Percentiles rank a stretch among this genome's conserved stretches.
Conservation (phyloP, 208 protist genomes). For the Crithidia brevicula region DNA sequence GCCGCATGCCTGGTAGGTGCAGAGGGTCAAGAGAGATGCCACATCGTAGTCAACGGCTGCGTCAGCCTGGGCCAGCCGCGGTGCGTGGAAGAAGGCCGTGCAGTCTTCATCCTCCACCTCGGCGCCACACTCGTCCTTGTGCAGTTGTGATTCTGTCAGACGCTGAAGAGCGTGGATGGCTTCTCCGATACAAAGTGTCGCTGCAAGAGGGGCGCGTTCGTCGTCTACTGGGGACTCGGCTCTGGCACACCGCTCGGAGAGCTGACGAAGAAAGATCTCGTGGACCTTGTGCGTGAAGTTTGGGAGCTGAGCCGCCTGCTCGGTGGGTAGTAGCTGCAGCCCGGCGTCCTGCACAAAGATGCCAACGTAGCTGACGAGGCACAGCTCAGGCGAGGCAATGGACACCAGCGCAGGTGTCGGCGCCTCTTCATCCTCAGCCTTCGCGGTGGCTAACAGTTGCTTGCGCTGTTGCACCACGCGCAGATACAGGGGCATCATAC, state of each 20-base stretch:
- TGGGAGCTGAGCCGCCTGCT: slow-evolving; percentile 24
- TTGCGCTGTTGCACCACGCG: slow-evolving; percentile 12
- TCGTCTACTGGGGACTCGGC: too few species aligned
- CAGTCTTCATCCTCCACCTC: slow-evolving; percentile 25
- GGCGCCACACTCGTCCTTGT: slow-evolving; percentile 1
- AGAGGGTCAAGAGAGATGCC: slow-evolving; percentile 16
- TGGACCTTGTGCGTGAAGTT: slow-evolving; percentile 11
- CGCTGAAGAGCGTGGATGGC: slow-evolving; percentile 5
- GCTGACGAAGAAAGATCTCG: slow-evolving; percentile 3
- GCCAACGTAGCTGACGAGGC: slow-evolving; percentile 31
- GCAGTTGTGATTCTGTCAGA: slow-evolving; percentile 21
- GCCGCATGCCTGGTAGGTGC: slow-evolving; percentile 17
- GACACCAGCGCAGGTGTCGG: background rate
- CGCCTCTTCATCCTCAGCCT: background rate
- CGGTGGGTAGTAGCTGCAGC: slow-evolving; percentile 24
- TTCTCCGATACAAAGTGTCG: too few species aligned
- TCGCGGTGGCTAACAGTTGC: background rate
- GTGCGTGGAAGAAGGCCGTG: slow-evolving; percentile 9
- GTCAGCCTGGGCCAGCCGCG: background rate
- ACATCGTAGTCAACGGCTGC: slow-evolving; percentile 17
- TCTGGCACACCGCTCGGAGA: background rate
- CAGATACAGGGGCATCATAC: slow-evolving; percentile 31
- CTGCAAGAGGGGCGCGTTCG: too few species aligned
- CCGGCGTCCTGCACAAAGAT: slow-evolving; percentile 26
- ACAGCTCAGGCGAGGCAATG: slow-evolving; percentile 21